Evolutionary conservation across 192 early-diverging fungal genomes (phyloP), one percentile per base, ranked within the genome.

Genomic region (Backusella parvicylindrica): DNA sequence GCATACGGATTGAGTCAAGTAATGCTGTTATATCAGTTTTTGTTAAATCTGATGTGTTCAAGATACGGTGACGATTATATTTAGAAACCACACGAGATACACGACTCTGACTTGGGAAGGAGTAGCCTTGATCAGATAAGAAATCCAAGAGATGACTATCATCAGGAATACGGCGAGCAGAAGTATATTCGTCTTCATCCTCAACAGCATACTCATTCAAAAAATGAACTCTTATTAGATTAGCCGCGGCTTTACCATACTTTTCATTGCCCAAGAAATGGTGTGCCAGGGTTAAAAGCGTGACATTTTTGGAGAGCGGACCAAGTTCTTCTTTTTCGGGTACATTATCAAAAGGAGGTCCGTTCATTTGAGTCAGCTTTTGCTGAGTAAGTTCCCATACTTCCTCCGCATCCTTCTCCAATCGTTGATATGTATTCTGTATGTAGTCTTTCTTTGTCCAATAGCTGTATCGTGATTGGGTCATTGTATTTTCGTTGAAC

Each of bases 71-170:
- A 41, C 65, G 70, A 37, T 50, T 67, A 32, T 71, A 77, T 49
- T 85, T 84, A 32, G 83, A 79, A 16, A 87, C 75, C 12, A 82
- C 73, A 49, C 84, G 74, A 26, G 88, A 83, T 13, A 88, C 79
- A 16, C 84, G 85, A 64, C 82, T 86, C 18, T 86, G 71, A 38
- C 80, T 78, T 16, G 88, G 88, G 81, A 89, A 88, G 16, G 82
- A 85, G 53, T 88, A 88, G 23, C 88, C 88, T 75, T 89, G 86
- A 49, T 88, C 88, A n/a, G 83, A 79, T 33, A 84, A 70, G 31
- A 84, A 84, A 38, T 86, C 85, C 30, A 77, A 60, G 18, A 77
- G 33, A 33, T 81, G 82, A 23, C 82, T 86, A 40, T 84, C 80
- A 15, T 83, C 81, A 9, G 82, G 78, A 21, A 79, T 75, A 9